Conservation (phyloP, 106 monocot genomes). For the Triglochin maritima region DNA sequence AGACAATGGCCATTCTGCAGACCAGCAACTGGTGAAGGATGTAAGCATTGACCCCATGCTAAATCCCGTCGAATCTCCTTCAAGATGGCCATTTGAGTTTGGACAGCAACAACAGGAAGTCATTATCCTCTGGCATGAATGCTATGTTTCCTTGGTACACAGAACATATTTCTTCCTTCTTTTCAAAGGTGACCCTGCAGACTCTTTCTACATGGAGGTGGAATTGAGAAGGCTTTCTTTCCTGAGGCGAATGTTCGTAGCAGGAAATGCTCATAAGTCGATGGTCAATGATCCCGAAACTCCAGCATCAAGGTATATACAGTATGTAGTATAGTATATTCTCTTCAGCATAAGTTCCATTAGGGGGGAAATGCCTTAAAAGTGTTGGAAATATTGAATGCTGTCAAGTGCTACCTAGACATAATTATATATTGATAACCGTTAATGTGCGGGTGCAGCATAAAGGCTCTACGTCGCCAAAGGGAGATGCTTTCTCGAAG, state of each 20-base stretch:
- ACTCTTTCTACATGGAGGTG: conserved; percentile 98
- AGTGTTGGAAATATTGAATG: too few species aligned
- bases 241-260: conserved; percentile 36
- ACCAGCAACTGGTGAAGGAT: conserved; percentile 25
- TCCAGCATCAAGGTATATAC: conserved; percentile 43
- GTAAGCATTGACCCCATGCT: conserved; percentile 40
- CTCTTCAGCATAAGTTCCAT: neutral
- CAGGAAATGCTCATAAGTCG: conserved; percentile 13
- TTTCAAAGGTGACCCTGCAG: conserved; percentile 76
- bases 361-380: too few species aligned
- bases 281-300: conserved; percentile 16
- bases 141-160: conserved; percentile 78
- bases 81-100: conserved; percentile 59
- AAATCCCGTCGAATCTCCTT: conserved; percentile 41
- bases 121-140: conserved; percentile 75
- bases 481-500: conserved; percentile 66
- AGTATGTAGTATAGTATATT: neutral
- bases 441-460: conserved; percentile 17
- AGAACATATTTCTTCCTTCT: conserved; percentile 87
- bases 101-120: conserved; percentile 65
- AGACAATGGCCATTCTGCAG: conserved; percentile 8
- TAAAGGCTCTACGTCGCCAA: conserved; percentile 50
- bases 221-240: conserved; percentile 80
- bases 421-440: neutral
- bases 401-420: too few species aligned